phyloP scores from a whole-genome alignment of 2,329 filamentous ascomycete species.

The Phaeosphaeria sp. region DNA sequence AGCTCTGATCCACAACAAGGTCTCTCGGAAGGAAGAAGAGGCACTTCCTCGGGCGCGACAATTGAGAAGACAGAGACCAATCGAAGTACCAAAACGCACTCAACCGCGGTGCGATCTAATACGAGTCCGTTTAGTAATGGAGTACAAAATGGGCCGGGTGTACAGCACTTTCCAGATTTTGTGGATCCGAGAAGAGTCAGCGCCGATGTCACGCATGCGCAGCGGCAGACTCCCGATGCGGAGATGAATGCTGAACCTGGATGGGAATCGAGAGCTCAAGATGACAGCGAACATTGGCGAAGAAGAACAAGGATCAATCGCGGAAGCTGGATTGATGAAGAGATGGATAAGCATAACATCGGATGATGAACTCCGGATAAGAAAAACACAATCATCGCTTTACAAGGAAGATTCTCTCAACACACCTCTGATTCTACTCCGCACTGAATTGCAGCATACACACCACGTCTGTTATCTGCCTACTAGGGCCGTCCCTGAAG shows the following conservation, averaged over 20 bases:
- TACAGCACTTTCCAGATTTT: constrained; percentile 34
- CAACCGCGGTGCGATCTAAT: background rate
- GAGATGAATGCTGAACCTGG: constrained; percentile 2
- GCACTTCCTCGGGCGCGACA: constrained; percentile 15
- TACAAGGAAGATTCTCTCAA: constrained; percentile 29
- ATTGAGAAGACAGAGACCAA: constrained; percentile 25
- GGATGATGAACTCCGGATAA: constrained; percentile 3
- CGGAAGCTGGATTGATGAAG: constrained; percentile 42
- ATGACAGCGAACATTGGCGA: constrained; percentile 29
- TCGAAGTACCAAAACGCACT: background rate
- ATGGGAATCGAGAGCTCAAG: constrained; percentile 22
- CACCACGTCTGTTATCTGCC: too few species aligned
- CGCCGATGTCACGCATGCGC: constrained; percentile 33
- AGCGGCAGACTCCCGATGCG: constrained; percentile 6
- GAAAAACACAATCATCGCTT: background rate
- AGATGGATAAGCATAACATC: constrained; percentile 45
- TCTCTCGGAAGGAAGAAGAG: constrained; percentile 10
- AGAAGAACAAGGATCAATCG: constrained; percentile 19
- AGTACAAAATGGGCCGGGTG: constrained; percentile 1
- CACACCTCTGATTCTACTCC: too few species aligned
- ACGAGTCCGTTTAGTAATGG: constrained; percentile 10
- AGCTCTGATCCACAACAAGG: constrained; percentile 12
- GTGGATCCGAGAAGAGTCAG: constrained; percentile 31
- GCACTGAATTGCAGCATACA: too few species aligned
- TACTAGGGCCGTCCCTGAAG: too few species aligned